Base-by-base conservation (phyloP, 345 rosid species). In the Eucalyptus urophylla region DNA sequence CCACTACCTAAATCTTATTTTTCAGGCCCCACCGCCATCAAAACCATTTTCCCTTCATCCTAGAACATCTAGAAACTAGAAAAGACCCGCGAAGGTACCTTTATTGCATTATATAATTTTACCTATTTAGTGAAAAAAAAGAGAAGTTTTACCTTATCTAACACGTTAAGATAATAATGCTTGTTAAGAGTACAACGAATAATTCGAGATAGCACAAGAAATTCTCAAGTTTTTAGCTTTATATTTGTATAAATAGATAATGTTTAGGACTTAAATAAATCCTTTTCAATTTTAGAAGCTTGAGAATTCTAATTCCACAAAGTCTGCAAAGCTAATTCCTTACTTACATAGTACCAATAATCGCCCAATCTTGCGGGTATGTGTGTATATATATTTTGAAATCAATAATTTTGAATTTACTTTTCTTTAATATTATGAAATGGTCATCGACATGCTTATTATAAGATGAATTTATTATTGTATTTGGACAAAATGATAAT, bases 301-400 rank as follows among this genome's bases (percentile, higher is more conserved):
- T 9, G 25, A 22, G 27, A 56, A 56, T 56, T 24, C 62, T 56
- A 24, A 56, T 22, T 56, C 62, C 62, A 56, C 29, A 56, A 24
- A 22, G 13, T 56, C 10, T 22, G 2, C 27, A 24, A 56, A 56
- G 62, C 62, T 56, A 56, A 22, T 56, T 22, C 27, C 62, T 22
- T 22, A 56, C 62, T 25, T 40, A 40, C 12, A 58, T 58, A 58
- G 27, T 58, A 24, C n/a, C 65, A 58, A 58, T 58, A 58, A 58
- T 58, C 4, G 4, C 14, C 14, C 27, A 58, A 58, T 58, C 65
- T 56, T 0, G 5, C 0, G 2, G 2, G 24, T 33, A 4, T 19
- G 11, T 53, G 58, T 53, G 25, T 17, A 24, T 58, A 9, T 58
- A 58, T 24, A 58, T 24, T 58, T 58, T 0, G 13, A 58, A 58